Percentiles rank a stretch among this genome's conserved stretches.
These are phyloP conservation scores for Peterozyma xylosa DNA, from an alignment of 805 yeast species.

Conservation along the genomic window DNA sequence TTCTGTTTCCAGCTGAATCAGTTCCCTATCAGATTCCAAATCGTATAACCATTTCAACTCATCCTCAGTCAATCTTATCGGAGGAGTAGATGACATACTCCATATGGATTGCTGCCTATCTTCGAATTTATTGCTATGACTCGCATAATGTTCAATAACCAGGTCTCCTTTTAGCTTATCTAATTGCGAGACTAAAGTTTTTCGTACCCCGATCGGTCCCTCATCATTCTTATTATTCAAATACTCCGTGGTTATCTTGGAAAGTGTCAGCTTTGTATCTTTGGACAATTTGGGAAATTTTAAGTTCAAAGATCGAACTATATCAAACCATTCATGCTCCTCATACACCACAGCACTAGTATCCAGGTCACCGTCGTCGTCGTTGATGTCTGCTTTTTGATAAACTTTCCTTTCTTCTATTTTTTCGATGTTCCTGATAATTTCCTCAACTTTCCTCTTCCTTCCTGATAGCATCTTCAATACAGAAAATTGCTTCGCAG, in stretches of 20 bases:
- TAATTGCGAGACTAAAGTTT: slow-evolving; percentile 10
- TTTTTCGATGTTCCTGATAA: slow-evolving; percentile 14
- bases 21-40: slow-evolving; percentile 3
- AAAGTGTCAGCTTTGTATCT: slow-evolving; percentile 16
- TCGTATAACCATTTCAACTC: slow-evolving; percentile 15
- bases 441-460: slow-evolving; percentile 20
- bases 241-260: slow-evolving; percentile 12
- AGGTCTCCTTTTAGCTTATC: slow-evolving; percentile 9
- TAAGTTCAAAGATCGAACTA: slow-evolving; percentile 13
- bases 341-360: slow-evolving; percentile 13
- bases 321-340: slow-evolving; percentile 21
- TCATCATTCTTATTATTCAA: background rate
- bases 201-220: background rate
- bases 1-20: background rate
- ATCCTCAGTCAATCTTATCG: slow-evolving; percentile 11
- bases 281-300: slow-evolving; percentile 19
- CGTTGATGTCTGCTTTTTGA: background rate
- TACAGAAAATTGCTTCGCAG: slow-evolving; percentile 10
- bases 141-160: too few relatives aligned
- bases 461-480: slow-evolving; percentile 21
- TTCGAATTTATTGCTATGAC: slow-evolving; percentile 9
- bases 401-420: background rate
- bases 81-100: slow-evolving; percentile 12
- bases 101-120: slow-evolving; percentile 11
- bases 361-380: slow-evolving; percentile 8